phyloP scores from a whole-genome alignment of 495 filamentous ascomycete genomes.

The Margaritispora aquatica region DNA sequence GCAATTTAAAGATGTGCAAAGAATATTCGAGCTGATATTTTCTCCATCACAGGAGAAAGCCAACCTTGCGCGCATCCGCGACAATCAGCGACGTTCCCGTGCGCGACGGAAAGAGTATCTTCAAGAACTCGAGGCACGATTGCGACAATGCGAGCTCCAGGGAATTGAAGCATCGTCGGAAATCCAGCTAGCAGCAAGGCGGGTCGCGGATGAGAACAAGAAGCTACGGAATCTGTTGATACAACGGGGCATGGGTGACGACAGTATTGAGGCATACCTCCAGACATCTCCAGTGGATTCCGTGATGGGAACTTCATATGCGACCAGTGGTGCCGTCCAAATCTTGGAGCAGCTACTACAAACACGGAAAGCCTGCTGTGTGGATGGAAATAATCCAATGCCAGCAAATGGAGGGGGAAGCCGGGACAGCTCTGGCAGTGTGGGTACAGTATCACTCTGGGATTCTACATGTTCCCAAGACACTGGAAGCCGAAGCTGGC shows the following conservation, averaged over 20 bases:
- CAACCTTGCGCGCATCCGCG: constrained; percentile 54
- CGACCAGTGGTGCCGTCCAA: constrained; percentile 10
- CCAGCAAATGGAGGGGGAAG: constrained; percentile 6
- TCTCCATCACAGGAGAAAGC: constrained; percentile 28
- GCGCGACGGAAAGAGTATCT: constrained; percentile 72
- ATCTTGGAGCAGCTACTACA: constrained; percentile 20
- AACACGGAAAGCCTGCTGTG: constrained; percentile 13
- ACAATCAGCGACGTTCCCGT: constrained; percentile 77
- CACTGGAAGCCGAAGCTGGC: not conserved
- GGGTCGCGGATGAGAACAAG: constrained; percentile 58
- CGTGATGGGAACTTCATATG: constrained; percentile 2
- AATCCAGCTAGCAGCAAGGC: constrained; percentile 57
- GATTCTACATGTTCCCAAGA: constrained; percentile 14
- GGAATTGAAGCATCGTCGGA: constrained; percentile 54
- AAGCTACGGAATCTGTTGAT: constrained; percentile 44
- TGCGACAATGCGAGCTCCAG: constrained; percentile 50
- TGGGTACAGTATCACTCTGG: constrained; percentile 17
- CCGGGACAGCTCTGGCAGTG: constrained; percentile 16
- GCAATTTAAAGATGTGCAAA: too few relatives aligned
- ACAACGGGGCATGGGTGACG: constrained; percentile 35
- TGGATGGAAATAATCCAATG: constrained; percentile 6
- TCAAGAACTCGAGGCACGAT: constrained; percentile 58
- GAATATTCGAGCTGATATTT: too few relatives aligned
- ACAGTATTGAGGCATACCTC: constrained; percentile 32
- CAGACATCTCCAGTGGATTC: constrained; percentile 7